phyloP scores from a whole-genome alignment of 1,284 basidiomycete species.

The Mycena citricolor region DNA sequence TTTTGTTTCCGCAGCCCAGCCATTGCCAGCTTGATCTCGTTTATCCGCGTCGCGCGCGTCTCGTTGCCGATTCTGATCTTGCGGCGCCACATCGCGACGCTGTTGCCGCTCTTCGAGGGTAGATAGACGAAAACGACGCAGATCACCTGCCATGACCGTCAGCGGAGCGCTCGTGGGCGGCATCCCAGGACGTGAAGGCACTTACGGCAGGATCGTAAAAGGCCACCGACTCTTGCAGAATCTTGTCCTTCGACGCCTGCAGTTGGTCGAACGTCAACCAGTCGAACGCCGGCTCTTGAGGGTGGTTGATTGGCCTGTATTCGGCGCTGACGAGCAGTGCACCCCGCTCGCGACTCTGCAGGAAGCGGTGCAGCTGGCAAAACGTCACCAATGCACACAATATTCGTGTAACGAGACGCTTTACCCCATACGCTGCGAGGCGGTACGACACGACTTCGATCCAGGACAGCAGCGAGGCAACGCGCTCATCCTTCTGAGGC shows the following conservation, averaged over 20 bases:
- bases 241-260: slow-evolving; percentile 62
- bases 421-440: slow-evolving; percentile 61
- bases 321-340: slow-evolving; percentile 69
- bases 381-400: neutral
- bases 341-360: slow-evolving; percentile 67
- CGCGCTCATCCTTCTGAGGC: slow-evolving; percentile 64
- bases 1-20: slow-evolving; percentile 50
- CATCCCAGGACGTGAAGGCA: no score
- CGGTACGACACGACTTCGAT: slow-evolving; percentile 56
- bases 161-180: no score
- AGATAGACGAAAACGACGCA: slow-evolving; percentile 73
- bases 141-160: no score
- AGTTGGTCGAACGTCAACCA: slow-evolving; percentile 68
- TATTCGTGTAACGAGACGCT: slow-evolving; percentile 26
- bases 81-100: slow-evolving; percentile 73
- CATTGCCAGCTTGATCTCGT: slow-evolving; percentile 53
- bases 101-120: slow-evolving; percentile 67
- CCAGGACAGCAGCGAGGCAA: slow-evolving; percentile 56
- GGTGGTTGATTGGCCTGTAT: slow-evolving; percentile 49
- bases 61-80: slow-evolving; percentile 52
- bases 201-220: slow-evolving; percentile 66
- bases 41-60: slow-evolving; percentile 22
- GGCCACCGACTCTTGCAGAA: slow-evolving; percentile 72
- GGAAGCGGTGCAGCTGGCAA: slow-evolving; percentile 62
- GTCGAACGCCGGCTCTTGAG: slow-evolving; percentile 65